Conservation (phyloP, 495 filamentous ascomycete genomes). For the Tetracladium setigerum region DNA sequence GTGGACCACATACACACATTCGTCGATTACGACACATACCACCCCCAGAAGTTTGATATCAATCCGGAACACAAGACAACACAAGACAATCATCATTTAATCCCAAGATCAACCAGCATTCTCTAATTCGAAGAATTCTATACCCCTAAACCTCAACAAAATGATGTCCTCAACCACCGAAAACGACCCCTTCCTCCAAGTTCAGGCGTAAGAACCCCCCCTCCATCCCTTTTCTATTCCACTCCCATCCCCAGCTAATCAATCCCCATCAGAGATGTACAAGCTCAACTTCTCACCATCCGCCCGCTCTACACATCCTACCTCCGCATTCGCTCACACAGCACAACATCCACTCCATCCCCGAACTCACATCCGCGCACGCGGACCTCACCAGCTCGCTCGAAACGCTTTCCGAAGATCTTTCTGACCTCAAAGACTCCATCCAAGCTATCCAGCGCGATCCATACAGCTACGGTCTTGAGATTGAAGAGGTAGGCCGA, state of each 20-base stretch:
- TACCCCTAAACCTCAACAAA: slow-evolving; percentile 24
- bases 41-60: too few relatives aligned
- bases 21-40: too few relatives aligned
- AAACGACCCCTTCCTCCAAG: slow-evolving; percentile 87
- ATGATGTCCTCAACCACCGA: slow-evolving; percentile 70
- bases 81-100: slow-evolving; percentile 40
- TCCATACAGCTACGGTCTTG: slow-evolving; percentile 82
- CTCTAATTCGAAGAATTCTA: slow-evolving; percentile 64
- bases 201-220: slow-evolving; percentile 60
- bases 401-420: slow-evolving; percentile 70
- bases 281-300: slow-evolving; percentile 67
- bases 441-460: slow-evolving; percentile 85
- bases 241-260: not conserved
- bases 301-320: slow-evolving; percentile 89
- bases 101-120: slow-evolving; percentile 78
- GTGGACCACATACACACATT: too few relatives aligned
- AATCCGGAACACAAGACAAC: too few relatives aligned
- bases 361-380: slow-evolving; percentile 79
- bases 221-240: not conserved
- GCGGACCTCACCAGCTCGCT: slow-evolving; percentile 74
- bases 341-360: slow-evolving; percentile 48
- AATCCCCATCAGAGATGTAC: slow-evolving; percentile 61
- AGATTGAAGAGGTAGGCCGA: slow-evolving; percentile 72
- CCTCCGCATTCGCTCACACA: slow-evolving; percentile 86
- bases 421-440: slow-evolving; percentile 81